These are phyloP conservation scores for Colletotrichum neosansevieriae DNA, from an alignment of 2,329 filamentous ascomycete species.

Conservation along the genomic window DNA sequence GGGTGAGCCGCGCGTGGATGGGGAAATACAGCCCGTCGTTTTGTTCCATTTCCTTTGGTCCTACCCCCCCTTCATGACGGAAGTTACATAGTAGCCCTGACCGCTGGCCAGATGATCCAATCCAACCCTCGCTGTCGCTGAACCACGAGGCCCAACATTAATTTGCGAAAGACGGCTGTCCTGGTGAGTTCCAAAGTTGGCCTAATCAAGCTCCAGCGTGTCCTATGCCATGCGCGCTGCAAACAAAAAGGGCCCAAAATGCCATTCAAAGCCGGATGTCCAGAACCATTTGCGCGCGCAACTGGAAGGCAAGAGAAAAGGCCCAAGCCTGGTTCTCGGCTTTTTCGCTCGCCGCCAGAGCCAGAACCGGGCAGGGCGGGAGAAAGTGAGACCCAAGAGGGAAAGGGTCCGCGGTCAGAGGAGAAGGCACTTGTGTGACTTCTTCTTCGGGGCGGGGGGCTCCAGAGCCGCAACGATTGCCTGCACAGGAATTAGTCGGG, in stretches of 20 bases:
- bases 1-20: conserved; percentile 27
- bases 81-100: conserved; percentile 25
- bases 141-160: conserved; percentile 35
- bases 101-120: conserved; percentile 35
- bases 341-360: conserved; percentile 35
- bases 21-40: conserved; percentile 37
- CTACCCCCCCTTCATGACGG: conserved; percentile 9
- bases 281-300: conserved; percentile 37
- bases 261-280: conserved; percentile 34
- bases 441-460: conserved; percentile 86
- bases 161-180: conserved; percentile 29
- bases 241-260: conserved; percentile 38
- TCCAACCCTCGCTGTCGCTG: conserved; percentile 30
- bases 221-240: conserved; percentile 40
- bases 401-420: conserved; percentile 59
- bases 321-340: conserved; percentile 39
- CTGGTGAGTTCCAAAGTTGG: conserved; percentile 29
- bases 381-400: conserved; percentile 31
- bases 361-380: conserved; percentile 32
- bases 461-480: conserved; percentile 96
- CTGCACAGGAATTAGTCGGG: conserved; percentile 58
- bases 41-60: conserved; percentile 18
- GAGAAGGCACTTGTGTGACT: conserved; percentile 76
- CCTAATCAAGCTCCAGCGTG: conserved; percentile 36
- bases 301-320: conserved; percentile 34